phyloP scores from a whole-genome alignment of 257 asterid species.

The Oldenlandia corymbosa region DNA sequence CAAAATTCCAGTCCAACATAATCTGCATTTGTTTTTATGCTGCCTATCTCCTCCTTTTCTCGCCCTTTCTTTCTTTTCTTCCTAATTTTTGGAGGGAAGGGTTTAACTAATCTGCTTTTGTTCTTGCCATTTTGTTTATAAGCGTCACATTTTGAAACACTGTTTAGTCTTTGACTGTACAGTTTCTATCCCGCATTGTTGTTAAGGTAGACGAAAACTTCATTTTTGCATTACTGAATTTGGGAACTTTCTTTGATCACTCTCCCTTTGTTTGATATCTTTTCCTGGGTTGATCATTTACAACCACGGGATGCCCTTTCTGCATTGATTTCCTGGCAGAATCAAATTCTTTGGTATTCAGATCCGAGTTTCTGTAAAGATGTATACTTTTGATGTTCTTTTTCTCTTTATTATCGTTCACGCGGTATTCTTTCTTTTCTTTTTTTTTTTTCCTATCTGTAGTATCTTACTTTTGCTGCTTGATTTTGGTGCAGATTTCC shows the following conservation, averaged over 20 bases:
- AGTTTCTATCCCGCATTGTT: background rate
- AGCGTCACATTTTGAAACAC: slow-evolving; percentile 5
- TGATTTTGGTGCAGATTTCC: slow-evolving; percentile 45
- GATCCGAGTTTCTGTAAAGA: slow-evolving; percentile 60
- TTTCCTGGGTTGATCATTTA: slow-evolving; percentile 25
- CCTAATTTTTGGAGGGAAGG: slow-evolving; percentile 26
- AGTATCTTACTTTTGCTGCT: slow-evolving; percentile 42
- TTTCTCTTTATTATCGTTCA: slow-evolving; percentile 30
- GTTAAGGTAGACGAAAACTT: background rate
- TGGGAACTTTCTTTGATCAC: slow-evolving; percentile 8
- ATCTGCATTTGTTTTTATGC: slow-evolving; percentile 23
- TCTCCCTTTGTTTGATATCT: slow-evolving; percentile 27
- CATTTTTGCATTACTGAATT: background rate
- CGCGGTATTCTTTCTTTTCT: slow-evolving; percentile 30
- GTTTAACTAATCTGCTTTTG: slow-evolving; percentile 8
- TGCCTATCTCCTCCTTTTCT: slow-evolving; percentile 26
- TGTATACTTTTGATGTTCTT: slow-evolving; percentile 47
- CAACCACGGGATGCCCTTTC: slow-evolving; percentile 29
- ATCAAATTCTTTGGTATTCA: slow-evolving; percentile 30
- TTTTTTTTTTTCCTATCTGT: slow-evolving; percentile 34
- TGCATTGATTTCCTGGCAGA: slow-evolving; percentile 26
- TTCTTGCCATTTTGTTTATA: slow-evolving; percentile 14
- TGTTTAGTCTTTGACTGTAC: background rate
- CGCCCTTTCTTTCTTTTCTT: slow-evolving; percentile 14
- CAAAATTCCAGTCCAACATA: slow-evolving; percentile 5